Evolutionary conservation across 805 yeast species (phyloP).

Genomic region (Candida oleophila): DNA sequence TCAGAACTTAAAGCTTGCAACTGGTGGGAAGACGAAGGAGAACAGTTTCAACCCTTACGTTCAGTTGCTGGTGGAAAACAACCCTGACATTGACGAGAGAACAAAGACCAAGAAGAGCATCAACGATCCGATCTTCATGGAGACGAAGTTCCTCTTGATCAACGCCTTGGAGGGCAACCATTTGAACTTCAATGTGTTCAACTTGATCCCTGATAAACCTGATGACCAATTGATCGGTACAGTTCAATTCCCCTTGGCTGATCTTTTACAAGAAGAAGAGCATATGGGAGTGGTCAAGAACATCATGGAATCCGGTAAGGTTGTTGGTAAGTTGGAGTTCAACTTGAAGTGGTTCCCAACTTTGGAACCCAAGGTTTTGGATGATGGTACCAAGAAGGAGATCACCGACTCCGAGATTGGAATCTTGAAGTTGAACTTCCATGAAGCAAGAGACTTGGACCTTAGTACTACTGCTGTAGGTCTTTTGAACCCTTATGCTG

Average conservation of each 20-base stretch:
- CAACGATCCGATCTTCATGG: constrained; percentile 64
- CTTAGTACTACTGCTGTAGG: constrained; percentile 49
- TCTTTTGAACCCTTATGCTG: constrained; percentile 65
- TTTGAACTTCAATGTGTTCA: constrained; percentile 52
- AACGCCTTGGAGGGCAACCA: constrained; percentile 53
- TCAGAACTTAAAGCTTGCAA: constrained; percentile 42
- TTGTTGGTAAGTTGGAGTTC: constrained; percentile 58
- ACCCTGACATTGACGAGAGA: constrained; percentile 45
- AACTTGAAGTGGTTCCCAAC: constrained; percentile 54
- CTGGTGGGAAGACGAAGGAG: constrained; percentile 30
- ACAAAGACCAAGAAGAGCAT: constrained; percentile 60
- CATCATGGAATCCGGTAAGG: constrained; percentile 49
- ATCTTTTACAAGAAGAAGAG: constrained; percentile 54
- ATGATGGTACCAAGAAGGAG: constrained; percentile 49
- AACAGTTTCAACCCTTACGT: constrained; percentile 57
- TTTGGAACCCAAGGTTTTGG: constrained; percentile 41
- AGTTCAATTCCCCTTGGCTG: constrained; percentile 55
- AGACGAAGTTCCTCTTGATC: constrained; percentile 59
- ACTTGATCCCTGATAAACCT: constrained; percentile 52
- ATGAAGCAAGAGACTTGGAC: constrained; percentile 61
- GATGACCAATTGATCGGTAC: constrained; percentile 51
- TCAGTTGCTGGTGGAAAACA: constrained; percentile 33
- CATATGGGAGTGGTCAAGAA: constrained; percentile 44
- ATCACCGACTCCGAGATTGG: constrained; percentile 69
- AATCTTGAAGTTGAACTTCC: constrained; percentile 61